Base-by-base conservation (phyloP, 371 early-diverging fungal species). In the Lichtheimia ramosa region DNA sequence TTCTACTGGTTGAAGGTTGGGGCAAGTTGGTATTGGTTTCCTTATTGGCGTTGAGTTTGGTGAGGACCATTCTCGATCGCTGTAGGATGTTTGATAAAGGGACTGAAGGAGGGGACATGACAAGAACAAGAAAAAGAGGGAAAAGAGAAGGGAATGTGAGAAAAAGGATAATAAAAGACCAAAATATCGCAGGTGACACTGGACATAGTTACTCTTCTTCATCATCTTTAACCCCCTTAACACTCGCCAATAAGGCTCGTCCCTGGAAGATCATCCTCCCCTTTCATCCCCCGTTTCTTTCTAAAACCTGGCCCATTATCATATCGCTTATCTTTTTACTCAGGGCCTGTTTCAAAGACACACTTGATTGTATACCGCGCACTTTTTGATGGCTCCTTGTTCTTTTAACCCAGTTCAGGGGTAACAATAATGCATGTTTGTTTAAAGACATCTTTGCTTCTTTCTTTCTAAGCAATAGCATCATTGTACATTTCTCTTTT, bases 21-120 rank as follows among this genome's bases (percentile, higher is more conserved):
- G 51, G 56, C 50, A 54, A 46, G 59, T 58, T 59, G 51, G 23
- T 56, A 53, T 56, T 64, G 58, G 50, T 56, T 49, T 55, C 59
- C 46, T 56, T 57, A 58, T 28, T 53, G 15, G 43, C 16, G 48
- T 58, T 63, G 18, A 63, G 41, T 46, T 53, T 65, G 2, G 66
- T 61, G 15, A 64, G 46, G 5, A 61, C 68, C 27, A 62, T 58
- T 24, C 67, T 43, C 15, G 63, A 69, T 24, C 64, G 70, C 24
- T 62, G 63, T 42, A 63, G 16, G 12, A 62, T 59, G 20, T 62
- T 62, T 8, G 60, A 63, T 39, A 60, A 63, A 27, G 62, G 64
- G 21, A 61, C 39, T 48, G 67, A 57, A 59, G 57, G 58, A 46
- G 58, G 61, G 18, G 59, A 52, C 61, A 61, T 65, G 48, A 43